Evolutionary conservation across 78 protist genomes (phyloP), one percentile per base, ranked within the genome.

Genomic region (Emiliania huxleyi): DNA sequence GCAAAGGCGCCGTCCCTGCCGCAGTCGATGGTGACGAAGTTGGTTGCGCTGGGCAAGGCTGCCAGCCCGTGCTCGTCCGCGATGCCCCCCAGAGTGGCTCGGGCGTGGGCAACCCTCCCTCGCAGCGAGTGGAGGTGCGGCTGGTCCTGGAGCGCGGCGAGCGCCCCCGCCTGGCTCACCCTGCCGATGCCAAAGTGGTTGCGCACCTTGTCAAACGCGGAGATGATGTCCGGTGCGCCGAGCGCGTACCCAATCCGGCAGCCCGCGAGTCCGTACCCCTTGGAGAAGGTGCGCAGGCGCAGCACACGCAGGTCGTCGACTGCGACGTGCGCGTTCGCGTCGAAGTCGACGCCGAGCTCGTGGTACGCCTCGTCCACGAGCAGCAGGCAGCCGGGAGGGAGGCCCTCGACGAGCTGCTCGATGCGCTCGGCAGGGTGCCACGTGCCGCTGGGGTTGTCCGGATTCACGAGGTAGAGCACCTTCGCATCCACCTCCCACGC

Each of bases 1-100:
- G 85, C 85, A 19, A 77, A 77, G 48, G 21, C 21, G 48, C 49
- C 46, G 46, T 77, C 85, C 29, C 46, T 1, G n/a, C 85, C 85
- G 29, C 85, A 77, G 85, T 77, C 85, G 46, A 77, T 77, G 35
- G 85, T 77, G 33, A 77, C 85, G 40, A 77, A 77, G 85, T 77
- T 77, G 25, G 85, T 77, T 2, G 48, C 85, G 48, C 29, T 12
- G 19, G 44, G 48, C 48, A 77, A 19, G 18, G 48, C 26, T 18
- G 23, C 2, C 49, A 77, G 15, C 46, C 46, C 46, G 46, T 22
- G 29, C 85, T 11, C 48, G 33, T 1, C 19, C 18, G 85, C 85
- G 85, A 40, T 77, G 48, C n/a, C 23, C 49, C 15, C 33, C 4
- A 77, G 85, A 12, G 25, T 21, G 33, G 0, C 23, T 19, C 85